A percentile compares a stretch with the other conserved stretches of the same genome.
Conservation (phyloP, 2,329 filamentous ascomycete genomes). For the Cladophialophora immunda region DNA sequence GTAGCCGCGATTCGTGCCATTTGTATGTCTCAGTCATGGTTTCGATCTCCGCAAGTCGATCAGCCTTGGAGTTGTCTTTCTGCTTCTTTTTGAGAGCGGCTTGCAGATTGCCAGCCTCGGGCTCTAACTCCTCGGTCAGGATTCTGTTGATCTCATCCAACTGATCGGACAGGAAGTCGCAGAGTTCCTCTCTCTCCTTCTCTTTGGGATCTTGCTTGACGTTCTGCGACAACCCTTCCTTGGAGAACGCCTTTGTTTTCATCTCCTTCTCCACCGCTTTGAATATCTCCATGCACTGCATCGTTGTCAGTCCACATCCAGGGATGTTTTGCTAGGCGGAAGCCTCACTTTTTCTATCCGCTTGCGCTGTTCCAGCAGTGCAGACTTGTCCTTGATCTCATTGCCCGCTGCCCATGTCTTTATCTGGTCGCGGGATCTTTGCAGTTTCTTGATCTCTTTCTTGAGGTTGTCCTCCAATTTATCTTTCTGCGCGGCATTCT, state of each 20-base stretch:
- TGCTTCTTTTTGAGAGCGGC: slow-evolving; percentile 95
- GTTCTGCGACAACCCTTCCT: slow-evolving; percentile 91
- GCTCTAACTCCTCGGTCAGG: slow-evolving; percentile 77
- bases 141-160: slow-evolving; percentile 95
- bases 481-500: slow-evolving; percentile 94
- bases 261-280: slow-evolving; percentile 99
- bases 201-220: slow-evolving; percentile 97
- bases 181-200: slow-evolving; percentile 87
- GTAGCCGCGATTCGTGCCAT: slow-evolving; percentile 93
- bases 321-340: neutral
- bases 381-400: slow-evolving; percentile 99
- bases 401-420: slow-evolving; percentile 99
- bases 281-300: slow-evolving; percentile 88
- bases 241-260: slow-evolving; percentile 99
- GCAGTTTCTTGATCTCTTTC: slow-evolving; percentile 99
- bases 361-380: slow-evolving; percentile 90
- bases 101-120: slow-evolving; percentile 85
- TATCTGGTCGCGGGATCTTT: slow-evolving; percentile 96
- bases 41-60: slow-evolving; percentile 87
- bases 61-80: slow-evolving; percentile 81
- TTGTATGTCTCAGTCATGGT: slow-evolving; percentile 88
- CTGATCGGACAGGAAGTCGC: slow-evolving; percentile 84
- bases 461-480: slow-evolving; percentile 98
- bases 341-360: slow-evolving; percentile 87
- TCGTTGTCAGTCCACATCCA: slow-evolving; percentile 19